These are phyloP conservation scores for Daldinia grandis DNA, from an alignment of 495 filamentous ascomycete genomes.

Conservation along the genomic window DNA sequence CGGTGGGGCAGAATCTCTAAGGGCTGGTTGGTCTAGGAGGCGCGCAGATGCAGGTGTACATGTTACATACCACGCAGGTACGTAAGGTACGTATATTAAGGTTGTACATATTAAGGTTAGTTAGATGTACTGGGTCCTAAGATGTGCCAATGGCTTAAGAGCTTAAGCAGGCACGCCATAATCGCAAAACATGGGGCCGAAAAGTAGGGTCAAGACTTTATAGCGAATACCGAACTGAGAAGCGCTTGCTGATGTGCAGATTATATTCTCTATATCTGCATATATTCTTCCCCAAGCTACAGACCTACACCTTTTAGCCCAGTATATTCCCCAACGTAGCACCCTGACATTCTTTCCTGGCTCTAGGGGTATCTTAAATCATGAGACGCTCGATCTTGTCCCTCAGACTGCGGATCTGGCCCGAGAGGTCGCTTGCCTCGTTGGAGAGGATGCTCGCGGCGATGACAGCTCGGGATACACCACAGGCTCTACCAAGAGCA, in stretches of 20 bases:
- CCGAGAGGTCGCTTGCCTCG: conserved; percentile 86
- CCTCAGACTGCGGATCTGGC: conserved; percentile 85
- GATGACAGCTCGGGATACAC: conserved; percentile 88
- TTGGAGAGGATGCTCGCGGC: conserved; percentile 89
- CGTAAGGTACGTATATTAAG: neutral
- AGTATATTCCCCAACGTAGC: conserved; percentile 12
- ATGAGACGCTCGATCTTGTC: conserved; percentile 96
- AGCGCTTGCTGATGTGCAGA: conserved; percentile 1
- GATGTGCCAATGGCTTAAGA: conserved; percentile 2
- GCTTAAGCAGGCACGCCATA: neutral
- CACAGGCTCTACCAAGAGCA: conserved; percentile 82
- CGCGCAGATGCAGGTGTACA: conserved; percentile 7
- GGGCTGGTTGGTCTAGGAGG: conserved; percentile 1
- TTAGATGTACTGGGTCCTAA: neutral
- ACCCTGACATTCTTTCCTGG: conserved; percentile 24
- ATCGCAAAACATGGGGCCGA: neutral
- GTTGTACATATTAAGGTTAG: too few relatives aligned
- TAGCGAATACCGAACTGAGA: neutral
- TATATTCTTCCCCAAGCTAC: neutral
- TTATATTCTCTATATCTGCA: conserved; percentile 19
- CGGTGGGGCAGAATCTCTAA: conserved; percentile 25
- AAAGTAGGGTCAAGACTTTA: neutral
- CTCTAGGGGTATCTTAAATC: conserved; percentile 70
- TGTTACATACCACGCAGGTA: conserved; percentile 7
- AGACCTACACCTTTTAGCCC: neutral